phyloP scores from a whole-genome alignment of 768 basidiomycete species.

The Harrya chromipes region DNA sequence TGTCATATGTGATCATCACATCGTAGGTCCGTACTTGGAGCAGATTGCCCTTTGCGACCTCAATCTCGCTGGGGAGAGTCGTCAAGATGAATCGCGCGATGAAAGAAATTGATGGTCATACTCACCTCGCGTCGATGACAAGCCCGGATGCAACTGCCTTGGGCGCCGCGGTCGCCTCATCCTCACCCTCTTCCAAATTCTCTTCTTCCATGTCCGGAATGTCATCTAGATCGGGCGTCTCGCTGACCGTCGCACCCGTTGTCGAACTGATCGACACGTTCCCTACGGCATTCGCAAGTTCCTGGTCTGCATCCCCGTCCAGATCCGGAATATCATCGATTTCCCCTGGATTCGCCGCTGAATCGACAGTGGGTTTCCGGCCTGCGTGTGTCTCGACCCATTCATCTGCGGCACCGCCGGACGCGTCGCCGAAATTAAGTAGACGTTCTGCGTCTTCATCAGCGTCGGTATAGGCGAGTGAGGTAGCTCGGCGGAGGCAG shows the following conservation, averaged over 20 bases:
- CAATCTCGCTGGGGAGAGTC: slow-evolving; percentile 45
- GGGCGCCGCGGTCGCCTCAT: slow-evolving; percentile 77
- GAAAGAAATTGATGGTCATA: not conserved
- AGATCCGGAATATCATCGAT: slow-evolving; percentile 90
- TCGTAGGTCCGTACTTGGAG: slow-evolving; percentile 98
- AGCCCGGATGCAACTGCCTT: slow-evolving; percentile 35
- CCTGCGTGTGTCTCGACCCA: slow-evolving; percentile 99
- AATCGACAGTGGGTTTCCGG: slow-evolving; percentile 51
- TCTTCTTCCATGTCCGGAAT: slow-evolving; percentile 99
- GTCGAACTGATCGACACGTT: slow-evolving; percentile 43
- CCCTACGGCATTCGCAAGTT: slow-evolving; percentile 43
- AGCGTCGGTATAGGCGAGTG: slow-evolving; percentile 90
- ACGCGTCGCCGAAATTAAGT: slow-evolving; percentile 73
- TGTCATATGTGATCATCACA: slow-evolving; percentile 99
- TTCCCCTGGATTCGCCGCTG: slow-evolving; percentile 53
- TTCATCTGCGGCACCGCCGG: slow-evolving; percentile 66
- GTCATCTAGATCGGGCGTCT: slow-evolving; percentile 92
- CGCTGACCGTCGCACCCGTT: slow-evolving; percentile 35
- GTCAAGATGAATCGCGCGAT: not conserved
- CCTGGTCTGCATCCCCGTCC: slow-evolving; percentile 65
- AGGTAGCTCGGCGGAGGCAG: slow-evolving; percentile 89
- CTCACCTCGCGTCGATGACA: slow-evolving; percentile 51
- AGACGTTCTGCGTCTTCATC: slow-evolving; percentile 96
- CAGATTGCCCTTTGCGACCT: slow-evolving; percentile 75
- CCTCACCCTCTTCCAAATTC: slow-evolving; percentile 80